Evolutionary conservation across 257 asterid genomes (phyloP).

Genomic region (Knoxia roxburghii): DNA sequence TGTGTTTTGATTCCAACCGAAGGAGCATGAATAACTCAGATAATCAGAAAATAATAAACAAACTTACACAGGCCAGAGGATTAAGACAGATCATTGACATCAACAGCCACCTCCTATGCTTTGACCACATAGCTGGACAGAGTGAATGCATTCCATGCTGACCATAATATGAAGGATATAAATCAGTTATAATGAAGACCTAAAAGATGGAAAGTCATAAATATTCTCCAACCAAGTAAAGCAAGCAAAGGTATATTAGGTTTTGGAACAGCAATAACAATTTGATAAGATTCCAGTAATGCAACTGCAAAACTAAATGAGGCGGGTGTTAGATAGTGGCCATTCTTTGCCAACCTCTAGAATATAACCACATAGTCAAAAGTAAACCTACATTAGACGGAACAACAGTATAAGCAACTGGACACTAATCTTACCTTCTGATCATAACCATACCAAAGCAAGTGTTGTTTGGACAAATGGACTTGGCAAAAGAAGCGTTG

Average conservation of each 20-base stretch:
- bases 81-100: slow-evolving; percentile 97
- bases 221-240: not conserved
- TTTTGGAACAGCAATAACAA: no score
- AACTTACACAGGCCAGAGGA: slow-evolving; percentile 87
- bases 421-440: slow-evolving; percentile 57
- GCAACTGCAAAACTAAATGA: not conserved
- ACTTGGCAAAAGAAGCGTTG: slow-evolving; percentile 95
- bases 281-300: no score
- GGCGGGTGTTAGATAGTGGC: not conserved
- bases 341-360: no score
- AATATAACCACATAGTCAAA: not conserved
- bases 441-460: slow-evolving; percentile 98
- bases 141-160: slow-evolving; percentile 96
- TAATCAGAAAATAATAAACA: not conserved
- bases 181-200: not conserved
- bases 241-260: not conserved
- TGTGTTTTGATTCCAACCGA: no score
- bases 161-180: slow-evolving; percentile 18
- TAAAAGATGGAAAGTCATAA: not conserved
- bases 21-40: no score
- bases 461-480: slow-evolving; percentile 87
- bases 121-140: slow-evolving; percentile 98
- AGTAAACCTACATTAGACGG: not conserved
- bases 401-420: slow-evolving; percentile 5
- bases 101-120: slow-evolving; percentile 94